These are phyloP conservation scores for Cercis canadensis DNA, from an alignment of 306 rosid species.

Conservation along the genomic window DNA sequence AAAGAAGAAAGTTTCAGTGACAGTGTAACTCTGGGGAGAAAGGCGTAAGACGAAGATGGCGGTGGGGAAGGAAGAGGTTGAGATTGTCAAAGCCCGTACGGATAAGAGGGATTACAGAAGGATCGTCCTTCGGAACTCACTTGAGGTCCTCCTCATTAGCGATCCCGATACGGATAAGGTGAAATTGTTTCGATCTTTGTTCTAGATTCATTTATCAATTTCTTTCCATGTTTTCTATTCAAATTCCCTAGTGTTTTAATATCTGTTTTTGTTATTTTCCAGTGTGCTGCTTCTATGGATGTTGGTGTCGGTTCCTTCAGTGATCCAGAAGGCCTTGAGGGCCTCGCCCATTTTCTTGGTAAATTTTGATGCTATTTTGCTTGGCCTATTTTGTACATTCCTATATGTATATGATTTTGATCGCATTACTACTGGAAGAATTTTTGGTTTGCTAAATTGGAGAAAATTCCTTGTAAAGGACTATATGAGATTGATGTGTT, in stretches of 20 bases:
- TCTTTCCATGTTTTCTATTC: neutral
- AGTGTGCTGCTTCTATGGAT: conserved; percentile 98
- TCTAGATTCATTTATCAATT: neutral
- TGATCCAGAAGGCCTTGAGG: conserved; percentile 89
- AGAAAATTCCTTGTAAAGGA: neutral
- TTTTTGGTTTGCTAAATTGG: neutral
- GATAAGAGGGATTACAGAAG: conserved; percentile 81
- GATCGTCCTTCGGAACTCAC: conserved; percentile 75
- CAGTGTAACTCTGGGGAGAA: neutral
- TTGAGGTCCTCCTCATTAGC: conserved; percentile 76
- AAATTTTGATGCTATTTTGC: neutral
- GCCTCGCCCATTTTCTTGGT: conserved; percentile 99
- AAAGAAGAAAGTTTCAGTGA: too few relatives aligned
- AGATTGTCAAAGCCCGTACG: conserved; percentile 72
- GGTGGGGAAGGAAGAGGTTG: conserved; percentile 55
- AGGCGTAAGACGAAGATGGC: conserved; percentile 48
- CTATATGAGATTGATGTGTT: too few relatives aligned
- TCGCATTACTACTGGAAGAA: neutral
- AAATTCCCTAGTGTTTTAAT: neutral
- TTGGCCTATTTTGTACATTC: neutral
- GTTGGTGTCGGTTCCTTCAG: conserved; percentile 86
- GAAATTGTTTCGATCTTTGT: conserved; percentile 1
- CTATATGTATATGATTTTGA: neutral
- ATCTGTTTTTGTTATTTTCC: conserved; percentile 14
- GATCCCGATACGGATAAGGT: conserved; percentile 96